Base-by-base conservation (phyloP, 2,329 filamentous ascomycete genomes). In the Aspergillus versicolor region DNA sequence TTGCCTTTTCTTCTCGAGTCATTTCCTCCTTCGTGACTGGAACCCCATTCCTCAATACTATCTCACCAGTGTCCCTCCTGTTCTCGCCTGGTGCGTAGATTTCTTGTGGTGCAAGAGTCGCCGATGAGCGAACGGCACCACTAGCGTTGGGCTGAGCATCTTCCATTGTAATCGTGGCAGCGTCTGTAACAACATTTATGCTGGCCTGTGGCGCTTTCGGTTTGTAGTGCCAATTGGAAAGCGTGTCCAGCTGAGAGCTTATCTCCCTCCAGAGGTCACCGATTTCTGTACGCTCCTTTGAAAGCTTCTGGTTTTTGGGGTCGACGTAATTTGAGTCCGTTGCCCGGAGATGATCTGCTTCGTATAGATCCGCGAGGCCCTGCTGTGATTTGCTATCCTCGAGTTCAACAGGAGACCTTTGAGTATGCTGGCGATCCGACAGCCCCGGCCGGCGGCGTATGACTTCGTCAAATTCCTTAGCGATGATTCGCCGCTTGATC, bases 181-280 rank as follows among this genome's bases (percentile, higher is more conserved):
- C 90, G 75, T 97, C 93, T 24, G 91, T 84, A 34, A 97, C 88
- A 54, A 97, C 89, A 43, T 90, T 92, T 61, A 99, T 84, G 45
- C 85, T 85, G n/a, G 91, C 86, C 51, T 88, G 88, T 2, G 88
- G 83, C 11, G 90, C 88, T 78, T 92, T 95, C 53, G 94, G 94
- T 75, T 91, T 92, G 83, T 96, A 97, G 77, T 97, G 90, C 88
- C 91, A 96, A 72, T 90, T 96, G 75, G 88, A 92, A 61, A 99
- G 85, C 24, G 90, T 86, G 75, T 99, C 94, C 54, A 99, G 86
- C 61, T 91, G 90, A 45, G 84, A 84, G 68, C 84, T 87, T 52
- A 97, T 82, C 37, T 90, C 88, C 65, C 86, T 89, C 92, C 94
- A 99, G 67, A 97, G 79, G 30, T 81, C 81, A 67, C 88, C 86